These are phyloP conservation scores for Warburgia ugandensis DNA, from an alignment of 164 flowering plant genomes.

Conservation along the genomic window DNA sequence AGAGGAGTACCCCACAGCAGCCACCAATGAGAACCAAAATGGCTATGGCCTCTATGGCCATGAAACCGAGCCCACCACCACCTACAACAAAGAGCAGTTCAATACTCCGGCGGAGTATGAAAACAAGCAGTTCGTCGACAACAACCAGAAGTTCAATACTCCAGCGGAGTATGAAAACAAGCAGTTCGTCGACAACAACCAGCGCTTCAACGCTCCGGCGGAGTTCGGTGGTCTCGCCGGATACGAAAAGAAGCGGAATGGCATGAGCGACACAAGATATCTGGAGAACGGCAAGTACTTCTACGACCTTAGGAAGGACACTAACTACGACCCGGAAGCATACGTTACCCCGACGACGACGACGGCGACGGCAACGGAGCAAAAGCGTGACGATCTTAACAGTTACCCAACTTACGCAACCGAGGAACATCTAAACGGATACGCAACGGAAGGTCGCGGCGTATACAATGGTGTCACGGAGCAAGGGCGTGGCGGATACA, in stretches of 20 bases:
- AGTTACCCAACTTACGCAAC: no score
- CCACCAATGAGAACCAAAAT: slow-evolving; percentile 28
- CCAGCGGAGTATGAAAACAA: slow-evolving; percentile 6
- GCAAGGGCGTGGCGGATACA: no score
- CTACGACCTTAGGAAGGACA: slow-evolving; percentile 28
- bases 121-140: neutral
- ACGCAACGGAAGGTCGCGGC: no score
- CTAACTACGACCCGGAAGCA: slow-evolving; percentile 5
- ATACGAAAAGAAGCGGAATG: slow-evolving; percentile 13
- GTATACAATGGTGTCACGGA: no score
- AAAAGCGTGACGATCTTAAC: neutral
- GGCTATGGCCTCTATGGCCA: slow-evolving; percentile 54
- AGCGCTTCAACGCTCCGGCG: no score
- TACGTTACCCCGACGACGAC: neutral
- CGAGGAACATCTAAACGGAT: no score
- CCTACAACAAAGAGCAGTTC: neutral
- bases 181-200: slow-evolving; percentile 9
- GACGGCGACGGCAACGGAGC: neutral
- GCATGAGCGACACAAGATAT: slow-evolving; percentile 49
- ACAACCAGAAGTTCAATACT: slow-evolving; percentile 3
- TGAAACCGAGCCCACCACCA: slow-evolving; percentile 13
- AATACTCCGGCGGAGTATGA: neutral
- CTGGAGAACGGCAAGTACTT: slow-evolving; percentile 51
- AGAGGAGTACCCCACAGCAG: neutral
- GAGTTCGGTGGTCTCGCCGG: no score